phyloP scores from a whole-genome alignment of 306 rosid genomes.

The Psophocarpus tetragonolobus region DNA sequence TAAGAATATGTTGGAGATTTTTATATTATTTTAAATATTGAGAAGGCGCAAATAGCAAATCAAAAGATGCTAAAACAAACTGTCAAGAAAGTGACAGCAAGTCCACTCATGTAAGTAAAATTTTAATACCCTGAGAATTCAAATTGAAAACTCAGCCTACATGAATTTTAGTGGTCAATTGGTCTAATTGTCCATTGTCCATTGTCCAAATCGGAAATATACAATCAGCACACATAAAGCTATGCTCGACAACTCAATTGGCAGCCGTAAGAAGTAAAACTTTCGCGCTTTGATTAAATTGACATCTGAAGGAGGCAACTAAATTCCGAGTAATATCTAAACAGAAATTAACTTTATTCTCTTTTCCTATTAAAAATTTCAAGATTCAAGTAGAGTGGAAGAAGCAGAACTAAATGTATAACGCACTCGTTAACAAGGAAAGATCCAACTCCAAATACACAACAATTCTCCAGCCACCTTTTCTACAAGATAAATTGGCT shows the following conservation, averaged over 20 bases:
- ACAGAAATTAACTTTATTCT: slow-evolving; percentile 3
- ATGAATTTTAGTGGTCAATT: background rate
- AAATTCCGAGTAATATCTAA: background rate
- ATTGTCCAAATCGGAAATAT: too few relatives aligned
- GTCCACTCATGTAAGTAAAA: background rate
- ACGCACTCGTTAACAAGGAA: background rate
- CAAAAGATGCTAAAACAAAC: too few relatives aligned
- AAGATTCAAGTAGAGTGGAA: background rate
- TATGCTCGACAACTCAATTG: background rate
- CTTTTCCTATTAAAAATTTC: background rate
- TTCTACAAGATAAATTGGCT: slow-evolving; percentile 5
- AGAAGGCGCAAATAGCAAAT: too few relatives aligned
- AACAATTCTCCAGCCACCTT: background rate
- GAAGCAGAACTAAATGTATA: slow-evolving; percentile 2
- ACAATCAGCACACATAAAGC: background rate
- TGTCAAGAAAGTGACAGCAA: too few relatives aligned
- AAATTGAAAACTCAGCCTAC: background rate
- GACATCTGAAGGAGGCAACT: slow-evolving; percentile 7
- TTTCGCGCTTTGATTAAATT: background rate
- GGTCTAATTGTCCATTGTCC: too few relatives aligned
- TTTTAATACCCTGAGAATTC: background rate
- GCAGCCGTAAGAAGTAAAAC: background rate
- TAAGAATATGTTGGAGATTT: too few relatives aligned
- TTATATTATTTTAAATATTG: too few relatives aligned
- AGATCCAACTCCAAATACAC: slow-evolving; percentile 14